Percentiles rank a stretch among this genome's conserved stretches.
These are phyloP conservation scores for Penicillium bialowiezense DNA, from an alignment of 495 filamentous ascomycete species.

Conservation along the genomic window DNA sequence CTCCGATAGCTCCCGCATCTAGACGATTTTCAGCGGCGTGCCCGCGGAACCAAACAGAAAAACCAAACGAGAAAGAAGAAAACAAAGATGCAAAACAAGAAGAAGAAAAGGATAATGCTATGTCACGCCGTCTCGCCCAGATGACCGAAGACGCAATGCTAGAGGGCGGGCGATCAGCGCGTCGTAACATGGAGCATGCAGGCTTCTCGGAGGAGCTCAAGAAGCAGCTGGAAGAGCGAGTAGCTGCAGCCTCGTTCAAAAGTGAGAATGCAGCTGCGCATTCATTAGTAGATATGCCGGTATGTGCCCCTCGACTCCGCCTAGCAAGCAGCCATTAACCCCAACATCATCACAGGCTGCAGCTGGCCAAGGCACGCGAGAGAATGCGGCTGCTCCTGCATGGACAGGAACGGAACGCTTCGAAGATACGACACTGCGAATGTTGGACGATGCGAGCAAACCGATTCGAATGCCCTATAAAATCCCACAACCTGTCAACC, in stretches of 20 bases:
- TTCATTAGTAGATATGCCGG: slow-evolving; percentile 61
- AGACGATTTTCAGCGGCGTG: slow-evolving; percentile 23
- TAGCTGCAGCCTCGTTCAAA: slow-evolving; percentile 68
- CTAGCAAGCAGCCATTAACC: slow-evolving; percentile 1
- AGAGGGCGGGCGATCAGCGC: slow-evolving; percentile 66
- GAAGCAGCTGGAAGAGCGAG: slow-evolving; percentile 65
- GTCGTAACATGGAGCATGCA: slow-evolving; percentile 74
- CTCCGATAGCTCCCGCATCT: slow-evolving; percentile 9
- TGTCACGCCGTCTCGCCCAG: slow-evolving; percentile 70
- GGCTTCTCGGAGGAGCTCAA: slow-evolving; percentile 88
- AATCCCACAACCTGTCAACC: slow-evolving; percentile 58
- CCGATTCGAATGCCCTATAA: slow-evolving; percentile 56
- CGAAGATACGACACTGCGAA: slow-evolving; percentile 76
- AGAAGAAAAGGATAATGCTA: slow-evolving; percentile 50
- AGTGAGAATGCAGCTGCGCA: slow-evolving; percentile 68
- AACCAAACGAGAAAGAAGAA: slow-evolving; percentile 15
- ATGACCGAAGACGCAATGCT: slow-evolving; percentile 79
- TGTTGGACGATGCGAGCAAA: slow-evolving; percentile 83
- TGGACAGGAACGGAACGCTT: slow-evolving; percentile 78
- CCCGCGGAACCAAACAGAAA: slow-evolving; percentile 19
- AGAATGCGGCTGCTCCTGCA: slow-evolving; percentile 64
- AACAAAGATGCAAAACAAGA: slow-evolving; percentile 12
- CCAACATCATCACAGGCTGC: slow-evolving; percentile 34
- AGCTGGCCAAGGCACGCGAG: slow-evolving; percentile 70
- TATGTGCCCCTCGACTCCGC: slow-evolving; percentile 24